Evolutionary conservation across 2,329 filamentous ascomycete species (phyloP).

Genomic region (Fusarium subtropicale): DNA sequence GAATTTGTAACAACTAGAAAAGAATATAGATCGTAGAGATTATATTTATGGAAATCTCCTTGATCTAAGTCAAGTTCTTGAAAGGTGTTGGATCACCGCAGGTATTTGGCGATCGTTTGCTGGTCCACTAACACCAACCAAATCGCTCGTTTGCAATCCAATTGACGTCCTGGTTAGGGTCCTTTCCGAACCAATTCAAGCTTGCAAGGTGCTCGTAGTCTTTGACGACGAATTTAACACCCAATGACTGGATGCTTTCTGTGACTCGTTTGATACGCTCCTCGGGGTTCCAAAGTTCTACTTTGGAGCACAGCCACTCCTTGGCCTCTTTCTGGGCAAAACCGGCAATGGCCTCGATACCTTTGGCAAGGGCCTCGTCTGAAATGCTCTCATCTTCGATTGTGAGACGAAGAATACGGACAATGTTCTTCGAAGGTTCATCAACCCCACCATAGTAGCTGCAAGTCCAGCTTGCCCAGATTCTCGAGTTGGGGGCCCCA

Average conservation of each 20-base stretch:
- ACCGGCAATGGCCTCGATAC: slow-evolving; percentile 71
- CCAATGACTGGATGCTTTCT: slow-evolving; percentile 58
- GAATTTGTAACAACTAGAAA: slow-evolving; percentile 38
- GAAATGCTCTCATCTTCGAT: slow-evolving; percentile 65
- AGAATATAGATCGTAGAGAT: slow-evolving; percentile 41
- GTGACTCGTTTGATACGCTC: slow-evolving; percentile 62
- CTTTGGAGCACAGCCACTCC: slow-evolving; percentile 75
- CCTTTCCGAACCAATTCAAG: slow-evolving; percentile 75
- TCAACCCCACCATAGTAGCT: slow-evolving; percentile 70
- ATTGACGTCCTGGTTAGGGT: slow-evolving; percentile 65
- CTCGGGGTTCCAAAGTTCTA: slow-evolving; percentile 88
- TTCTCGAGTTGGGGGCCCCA: slow-evolving; percentile 61
- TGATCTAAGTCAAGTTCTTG: slow-evolving; percentile 18
- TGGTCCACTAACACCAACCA: slow-evolving; percentile 72
- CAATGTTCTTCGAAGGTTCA: slow-evolving; percentile 69
- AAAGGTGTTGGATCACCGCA: no score
- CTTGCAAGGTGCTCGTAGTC: slow-evolving; percentile 77
- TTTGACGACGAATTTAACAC: slow-evolving; percentile 64
- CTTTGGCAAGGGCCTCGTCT: slow-evolving; percentile 59
- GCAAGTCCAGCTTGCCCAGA: slow-evolving; percentile 80
- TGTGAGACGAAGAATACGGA: slow-evolving; percentile 77
- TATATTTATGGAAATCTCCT: slow-evolving; percentile 29
- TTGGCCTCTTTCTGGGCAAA: slow-evolving; percentile 77
- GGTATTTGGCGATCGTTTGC: slow-evolving; percentile 1
- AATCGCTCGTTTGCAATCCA: slow-evolving; percentile 85